Evolutionary conservation across 805 yeast genomes (phyloP), one percentile per base, ranked within the genome.

Genomic region (Wickerhamiella azymoides): DNA sequence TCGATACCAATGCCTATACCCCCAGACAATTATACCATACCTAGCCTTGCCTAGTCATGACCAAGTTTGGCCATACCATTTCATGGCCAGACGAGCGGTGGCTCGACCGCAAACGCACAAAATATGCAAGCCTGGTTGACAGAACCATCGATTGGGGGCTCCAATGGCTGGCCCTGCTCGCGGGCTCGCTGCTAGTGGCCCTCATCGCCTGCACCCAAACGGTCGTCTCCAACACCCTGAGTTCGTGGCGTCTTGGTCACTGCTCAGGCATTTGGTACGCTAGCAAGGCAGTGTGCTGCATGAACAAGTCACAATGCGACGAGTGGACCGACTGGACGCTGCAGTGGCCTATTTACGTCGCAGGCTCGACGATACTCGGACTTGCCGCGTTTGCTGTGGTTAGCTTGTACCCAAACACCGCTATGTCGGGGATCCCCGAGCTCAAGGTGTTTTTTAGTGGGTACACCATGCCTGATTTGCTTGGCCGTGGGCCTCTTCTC

Each of bases 401-500:
- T 6, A 37, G 47, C 5, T 56, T 54, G 25, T 62, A 72, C 2
- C 64, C 68, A 0, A 63, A 63, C 48, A 67, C 74, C 5, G 58
- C 65, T 19, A 66, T 69, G 47, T 71, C 83, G 42, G 94, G 94
- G 6, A 80, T 84, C 25, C 72, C 86, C 0, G 94, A 84, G 54
- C 71, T 80, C 40, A 79, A 79, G 55, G 67, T 79, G 35, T 72
- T 80, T 16, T 67, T 83, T 10, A 73, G 78, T 3, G 95, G 94
- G 1, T 67, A 74, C 52, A 69, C 74, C 24, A 68, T 79, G 47
- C 59, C 66, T 8, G 67, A 65, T 5, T 77, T 80, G 52, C 60
- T 84, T 44, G 72, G 76, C 7, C 46, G 68, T 10, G 59, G 61
- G 27, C 70, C 81, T 2, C 62, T 84, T n/a, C 18, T 73, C 2